Evolutionary conservation across 2,329 filamentous ascomycete species (phyloP).

Genomic region (Penicillium expansum): DNA sequence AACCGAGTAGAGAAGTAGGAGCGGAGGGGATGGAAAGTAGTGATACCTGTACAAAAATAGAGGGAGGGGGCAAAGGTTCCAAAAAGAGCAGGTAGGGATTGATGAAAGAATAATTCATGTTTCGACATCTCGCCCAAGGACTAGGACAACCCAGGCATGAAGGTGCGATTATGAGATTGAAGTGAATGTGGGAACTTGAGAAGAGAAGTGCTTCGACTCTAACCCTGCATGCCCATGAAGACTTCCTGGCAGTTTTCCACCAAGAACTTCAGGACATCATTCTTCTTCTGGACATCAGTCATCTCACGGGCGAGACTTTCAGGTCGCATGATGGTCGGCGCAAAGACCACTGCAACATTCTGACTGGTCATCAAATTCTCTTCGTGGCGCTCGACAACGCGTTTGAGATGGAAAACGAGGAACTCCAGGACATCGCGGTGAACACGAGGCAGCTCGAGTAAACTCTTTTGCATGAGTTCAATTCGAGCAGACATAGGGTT

Average conservation of each 20-base stretch:
- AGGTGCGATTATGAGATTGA: neutral
- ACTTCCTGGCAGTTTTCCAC: slow-evolving; percentile 85
- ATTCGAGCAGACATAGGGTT: slow-evolving; percentile 66
- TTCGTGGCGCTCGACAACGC: slow-evolving; percentile 76
- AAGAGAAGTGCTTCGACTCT: neutral
- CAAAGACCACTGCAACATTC: slow-evolving; percentile 95
- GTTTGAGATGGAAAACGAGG: slow-evolving; percentile 85
- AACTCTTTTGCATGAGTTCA: slow-evolving; percentile 66
- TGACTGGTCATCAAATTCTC: slow-evolving; percentile 96
- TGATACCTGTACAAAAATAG: slow-evolving; percentile 6
- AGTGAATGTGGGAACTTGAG: neutral
- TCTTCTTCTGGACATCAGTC: slow-evolving; percentile 93
- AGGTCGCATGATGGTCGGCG: slow-evolving; percentile 94
- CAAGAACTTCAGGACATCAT: slow-evolving; percentile 85
- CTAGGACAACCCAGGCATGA: neutral
- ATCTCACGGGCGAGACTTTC: slow-evolving; percentile 88
- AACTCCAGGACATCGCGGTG: slow-evolving; percentile 91
- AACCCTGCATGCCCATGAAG: slow-evolving; percentile 54
- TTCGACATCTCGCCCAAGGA: neutral
- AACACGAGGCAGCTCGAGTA: slow-evolving; percentile 74
- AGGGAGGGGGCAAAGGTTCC: neutral
- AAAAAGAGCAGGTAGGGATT: neutral
- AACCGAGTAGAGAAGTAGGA: slow-evolving; percentile 9
- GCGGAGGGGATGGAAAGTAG: slow-evolving; percentile 1
- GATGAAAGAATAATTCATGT: neutral